A percentile compares a stretch with the other conserved stretches of the same genome.
These are phyloP conservation scores for Phytophthora pseudosyringae DNA, from an alignment of 352 stramenopile species.

Conservation along the genomic window DNA sequence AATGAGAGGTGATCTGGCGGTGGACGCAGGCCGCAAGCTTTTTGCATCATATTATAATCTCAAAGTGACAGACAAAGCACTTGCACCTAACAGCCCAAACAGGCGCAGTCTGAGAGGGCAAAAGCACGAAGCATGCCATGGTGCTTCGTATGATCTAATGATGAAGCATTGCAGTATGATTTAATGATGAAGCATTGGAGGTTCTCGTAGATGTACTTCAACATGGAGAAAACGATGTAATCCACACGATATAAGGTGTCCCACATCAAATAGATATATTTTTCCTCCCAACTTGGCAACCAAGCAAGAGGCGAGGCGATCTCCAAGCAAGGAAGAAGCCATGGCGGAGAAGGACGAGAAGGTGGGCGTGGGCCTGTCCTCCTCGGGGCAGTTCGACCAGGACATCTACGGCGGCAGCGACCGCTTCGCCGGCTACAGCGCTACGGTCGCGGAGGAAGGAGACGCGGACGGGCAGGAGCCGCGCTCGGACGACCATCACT, in stretches of 20 bases:
- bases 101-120: too few species aligned
- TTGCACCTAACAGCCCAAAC: not conserved
- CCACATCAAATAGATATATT: slow-evolving; percentile 7
- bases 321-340: slow-evolving; percentile 4
- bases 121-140: not conserved
- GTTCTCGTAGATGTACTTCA: not conserved
- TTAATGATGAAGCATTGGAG: too few species aligned
- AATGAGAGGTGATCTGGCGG: slow-evolving; percentile 21
- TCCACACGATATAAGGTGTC: not conserved
- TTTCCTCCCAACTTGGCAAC: not conserved
- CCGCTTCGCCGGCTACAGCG: slow-evolving; percentile 67
- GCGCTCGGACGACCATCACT: slow-evolving; percentile 41
- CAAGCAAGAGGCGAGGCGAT: slow-evolving; percentile 13
- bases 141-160: too few species aligned
- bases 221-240: not conserved
- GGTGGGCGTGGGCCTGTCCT: slow-evolving; percentile 61
- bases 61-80: not conserved
- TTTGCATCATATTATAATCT: slow-evolving; percentile 31
- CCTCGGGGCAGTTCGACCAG: slow-evolving; percentile 74
- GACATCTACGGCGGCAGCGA: slow-evolving; percentile 74
- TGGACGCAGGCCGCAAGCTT: slow-evolving; percentile 16
- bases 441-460: slow-evolving; percentile 64
- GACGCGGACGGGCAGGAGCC: slow-evolving; percentile 49
- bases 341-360: slow-evolving; percentile 53
- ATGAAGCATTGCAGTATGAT: too few species aligned